Percentiles rank a stretch among this genome's conserved stretches.
These are phyloP conservation scores for Cryptococcus sp. DNA, from an alignment of 1,284 basidiomycete species.

Conservation along the genomic window DNA sequence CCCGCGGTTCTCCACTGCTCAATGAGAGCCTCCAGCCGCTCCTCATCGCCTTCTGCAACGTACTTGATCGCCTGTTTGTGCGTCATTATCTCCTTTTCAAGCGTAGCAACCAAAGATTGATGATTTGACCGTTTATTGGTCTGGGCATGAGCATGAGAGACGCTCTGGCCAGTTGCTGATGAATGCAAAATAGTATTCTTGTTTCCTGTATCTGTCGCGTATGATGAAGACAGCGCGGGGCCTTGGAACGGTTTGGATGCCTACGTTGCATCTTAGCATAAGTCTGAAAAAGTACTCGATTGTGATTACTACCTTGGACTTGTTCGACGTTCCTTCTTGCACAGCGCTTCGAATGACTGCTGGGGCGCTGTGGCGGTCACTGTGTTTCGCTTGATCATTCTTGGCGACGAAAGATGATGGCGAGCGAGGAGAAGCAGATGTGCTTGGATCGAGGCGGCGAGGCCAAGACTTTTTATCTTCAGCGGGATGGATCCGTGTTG, in stretches of 20 bases:
- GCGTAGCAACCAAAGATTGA: slow-evolving; percentile 14
- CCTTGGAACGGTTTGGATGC: slow-evolving; percentile 32
- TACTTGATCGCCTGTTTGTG: slow-evolving; percentile 39
- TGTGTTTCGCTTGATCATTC: no score
- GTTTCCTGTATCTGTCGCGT: no score
- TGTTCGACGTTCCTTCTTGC: no score
- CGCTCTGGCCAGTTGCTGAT: background rate
- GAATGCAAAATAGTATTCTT: background rate
- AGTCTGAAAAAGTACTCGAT: no score
- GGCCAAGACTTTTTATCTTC: background rate
- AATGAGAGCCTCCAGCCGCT: slow-evolving; percentile 26
- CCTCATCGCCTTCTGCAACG: slow-evolving; percentile 32
- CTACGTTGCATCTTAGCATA: no score
- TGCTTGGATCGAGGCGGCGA: background rate
- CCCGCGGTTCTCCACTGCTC: slow-evolving; percentile 44
- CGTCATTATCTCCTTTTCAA: slow-evolving; percentile 33
- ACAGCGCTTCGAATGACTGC: no score
- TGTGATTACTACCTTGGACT: no score
- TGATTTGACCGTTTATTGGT: background rate
- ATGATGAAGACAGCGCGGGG: slow-evolving; percentile 5
- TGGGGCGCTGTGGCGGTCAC: no score
- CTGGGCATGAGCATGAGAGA: background rate
- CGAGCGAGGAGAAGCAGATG: slow-evolving; percentile 1
- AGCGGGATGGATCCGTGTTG: slow-evolving; percentile 9
- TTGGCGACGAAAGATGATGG: background rate